These are phyloP conservation scores for Primulina eburnea DNA, from an alignment of 257 asterid genomes.

Conservation along the genomic window DNA sequence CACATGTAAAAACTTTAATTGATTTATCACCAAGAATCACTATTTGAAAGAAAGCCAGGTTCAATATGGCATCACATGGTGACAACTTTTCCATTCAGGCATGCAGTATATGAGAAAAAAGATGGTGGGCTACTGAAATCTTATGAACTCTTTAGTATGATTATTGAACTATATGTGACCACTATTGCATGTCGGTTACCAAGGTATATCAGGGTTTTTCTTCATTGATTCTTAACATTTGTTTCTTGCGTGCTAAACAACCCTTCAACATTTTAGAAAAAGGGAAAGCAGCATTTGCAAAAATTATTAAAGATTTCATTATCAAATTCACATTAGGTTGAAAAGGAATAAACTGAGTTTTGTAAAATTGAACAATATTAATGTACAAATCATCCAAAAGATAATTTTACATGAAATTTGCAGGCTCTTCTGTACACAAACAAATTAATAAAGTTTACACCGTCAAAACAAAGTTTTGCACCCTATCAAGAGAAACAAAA, in stretches of 20 bases:
- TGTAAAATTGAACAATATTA: background rate
- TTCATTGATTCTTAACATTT: background rate
- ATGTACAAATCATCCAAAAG: background rate
- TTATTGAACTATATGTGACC: background rate
- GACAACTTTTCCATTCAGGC: background rate
- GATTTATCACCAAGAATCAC: background rate
- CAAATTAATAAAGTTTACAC: background rate
- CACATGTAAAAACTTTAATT: conserved; percentile 17
- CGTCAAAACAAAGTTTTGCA: conserved; percentile 1
- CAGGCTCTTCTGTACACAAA: background rate
- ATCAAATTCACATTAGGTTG: background rate
- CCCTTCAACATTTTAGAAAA: background rate
- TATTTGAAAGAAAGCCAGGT: background rate
- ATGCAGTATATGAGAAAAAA: no score
- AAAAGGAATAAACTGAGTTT: background rate
- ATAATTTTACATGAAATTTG: conserved; percentile 5
- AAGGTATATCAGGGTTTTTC: background rate
- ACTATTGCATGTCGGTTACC: background rate
- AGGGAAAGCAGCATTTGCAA: background rate
- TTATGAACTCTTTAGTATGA: background rate
- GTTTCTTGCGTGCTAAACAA: background rate
- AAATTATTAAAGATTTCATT: no score
- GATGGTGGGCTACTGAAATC: background rate
- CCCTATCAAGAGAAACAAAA: background rate
- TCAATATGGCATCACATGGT: background rate